phyloP scores from a whole-genome alignment of 73 alveolate genomes.

The Tetrahymena borealis region DNA sequence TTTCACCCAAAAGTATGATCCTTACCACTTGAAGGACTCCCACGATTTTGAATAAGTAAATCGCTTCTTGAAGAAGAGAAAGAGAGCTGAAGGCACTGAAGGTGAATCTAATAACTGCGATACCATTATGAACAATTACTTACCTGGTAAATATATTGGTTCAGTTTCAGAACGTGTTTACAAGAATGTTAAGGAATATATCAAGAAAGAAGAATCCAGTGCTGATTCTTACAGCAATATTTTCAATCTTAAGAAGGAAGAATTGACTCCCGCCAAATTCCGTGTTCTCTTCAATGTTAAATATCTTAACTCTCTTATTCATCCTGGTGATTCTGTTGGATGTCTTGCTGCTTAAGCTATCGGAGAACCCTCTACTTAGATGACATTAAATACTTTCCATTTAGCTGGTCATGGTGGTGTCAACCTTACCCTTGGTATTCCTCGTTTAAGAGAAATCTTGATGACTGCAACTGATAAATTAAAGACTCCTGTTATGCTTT shows the following conservation, averaged over 20 bases:
- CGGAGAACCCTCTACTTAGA: conserved; percentile 99
- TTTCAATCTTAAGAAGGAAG: conserved; percentile 32
- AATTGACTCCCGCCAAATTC: conserved; percentile 47
- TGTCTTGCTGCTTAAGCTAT: conserved; percentile 95
- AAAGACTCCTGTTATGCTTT: conserved; percentile 92
- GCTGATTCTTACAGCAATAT: background rate
- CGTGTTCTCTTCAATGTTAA: conserved; percentile 48
- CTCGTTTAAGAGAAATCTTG: conserved; percentile 95
- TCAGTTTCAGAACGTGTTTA: conserved; percentile 67
- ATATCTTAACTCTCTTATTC: conserved; percentile 85
- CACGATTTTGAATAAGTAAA: conserved; percentile 44
- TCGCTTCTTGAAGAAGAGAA: conserved; percentile 33
- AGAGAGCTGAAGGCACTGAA: conserved; percentile 30
- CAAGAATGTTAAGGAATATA: conserved; percentile 57
- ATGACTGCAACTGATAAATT: conserved; percentile 92
- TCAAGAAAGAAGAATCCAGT: conserved; percentile 40
- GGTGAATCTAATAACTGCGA: conserved; percentile 47
- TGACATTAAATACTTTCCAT: conserved; percentile 98
- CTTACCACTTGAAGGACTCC: conserved; percentile 54
- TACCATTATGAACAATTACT: conserved; percentile 67
- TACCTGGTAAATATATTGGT: conserved; percentile 86
- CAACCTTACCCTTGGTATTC: conserved; percentile 97
- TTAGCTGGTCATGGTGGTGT: conserved; percentile 99
- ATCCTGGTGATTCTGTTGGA: conserved; percentile 99
- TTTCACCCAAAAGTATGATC: conserved; percentile 56